Base-by-base conservation (phyloP, 1,284 basidiomycete genomes). In the Tilletia setariae region DNA sequence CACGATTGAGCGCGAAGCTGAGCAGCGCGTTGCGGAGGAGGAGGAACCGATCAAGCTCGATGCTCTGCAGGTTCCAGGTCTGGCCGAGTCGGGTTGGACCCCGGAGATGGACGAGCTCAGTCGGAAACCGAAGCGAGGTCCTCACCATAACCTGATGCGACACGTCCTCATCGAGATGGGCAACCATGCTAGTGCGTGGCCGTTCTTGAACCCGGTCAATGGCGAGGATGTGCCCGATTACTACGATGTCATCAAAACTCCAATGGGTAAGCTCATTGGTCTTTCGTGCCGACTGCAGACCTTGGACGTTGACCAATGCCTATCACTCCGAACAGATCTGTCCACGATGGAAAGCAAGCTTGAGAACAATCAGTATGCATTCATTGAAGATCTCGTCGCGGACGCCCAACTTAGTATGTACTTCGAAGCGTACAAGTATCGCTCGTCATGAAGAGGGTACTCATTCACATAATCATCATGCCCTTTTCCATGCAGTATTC, bases 301-400 rank as follows among this genome's bases (percentile, higher is more conserved):
- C n/a, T n/a, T n/a, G n/a, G n/a, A n/a, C n/a, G n/a, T n/a, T n/a
- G n/a, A n/a, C n/a, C n/a, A n/a, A n/a, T n/a, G n/a, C n/a, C n/a
- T n/a, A n/a, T n/a, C n/a, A n/a, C n/a, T n/a, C n/a, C n/a, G n/a
- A n/a, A 35, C 79, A 94, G 95, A 98, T 82, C 88, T 98, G 69
- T 86, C 86, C 66, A 96, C 92, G 1, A 97, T 98, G 90, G 91
- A 94, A 80, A 87, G 90, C 82, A 98, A 94, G 83, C 88, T 98
- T 32, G 91, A 94, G 69, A 90, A 87, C 63, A 86, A 86, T 71
- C 84, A 85, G 70, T 98, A 98, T 83, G 83, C 86, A 43, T 87
- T 87, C 25, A 85, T 97, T 47, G 90, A 93, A 67, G 86, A 87
- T 56, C 93, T 98, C 80, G 83, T 91, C 7, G 87, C 86, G 21